Evolutionary conservation across 1,284 basidiomycete species (phyloP).

Genomic region (Omphalotus olearius): DNA sequence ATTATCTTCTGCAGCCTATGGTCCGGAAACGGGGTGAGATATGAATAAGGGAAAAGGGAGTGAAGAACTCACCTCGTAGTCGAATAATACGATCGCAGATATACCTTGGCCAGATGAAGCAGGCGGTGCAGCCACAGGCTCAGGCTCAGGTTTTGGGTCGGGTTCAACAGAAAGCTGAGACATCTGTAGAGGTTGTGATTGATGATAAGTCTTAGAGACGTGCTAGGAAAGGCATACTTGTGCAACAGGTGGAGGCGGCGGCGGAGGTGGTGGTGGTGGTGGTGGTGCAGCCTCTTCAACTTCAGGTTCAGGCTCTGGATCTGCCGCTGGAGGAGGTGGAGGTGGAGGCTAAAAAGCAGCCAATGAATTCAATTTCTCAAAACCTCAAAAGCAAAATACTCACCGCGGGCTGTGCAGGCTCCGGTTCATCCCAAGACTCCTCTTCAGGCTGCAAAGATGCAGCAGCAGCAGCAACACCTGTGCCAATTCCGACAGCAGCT

Average conservation of each 20-base stretch:
- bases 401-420: conserved; percentile 27
- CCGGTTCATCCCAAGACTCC: conserved; percentile 26
- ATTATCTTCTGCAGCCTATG: conserved; percentile 74
- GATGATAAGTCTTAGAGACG: not conserved
- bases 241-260: conserved; percentile 23
- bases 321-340: conserved; percentile 22
- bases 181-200: conserved; percentile 25
- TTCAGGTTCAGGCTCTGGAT: conserved; percentile 22
- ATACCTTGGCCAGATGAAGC: conserved; percentile 26
- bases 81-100: conserved; percentile 63
- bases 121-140: conserved; percentile 20
- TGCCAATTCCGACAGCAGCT: conserved; percentile 32
- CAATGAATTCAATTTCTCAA: not conserved
- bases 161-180: conserved; percentile 31
- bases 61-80: conserved; percentile 58
- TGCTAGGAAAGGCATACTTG: conserved; percentile 15
- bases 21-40: not conserved
- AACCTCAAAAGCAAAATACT: conserved; percentile 13
- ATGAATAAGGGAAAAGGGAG: not conserved
- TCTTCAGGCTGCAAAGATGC: conserved; percentile 30
- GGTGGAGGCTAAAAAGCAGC: conserved; percentile 25
- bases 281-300: conserved; percentile 23
- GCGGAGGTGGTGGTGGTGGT: conserved; percentile 32
- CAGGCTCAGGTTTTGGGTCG: conserved; percentile 34
- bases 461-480: conserved; percentile 26